A percentile compares a stretch with the other conserved stretches of the same genome.
These are phyloP conservation scores for Colletotrichum filicis DNA, from an alignment of 2,329 filamentous ascomycete species.

Conservation along the genomic window DNA sequence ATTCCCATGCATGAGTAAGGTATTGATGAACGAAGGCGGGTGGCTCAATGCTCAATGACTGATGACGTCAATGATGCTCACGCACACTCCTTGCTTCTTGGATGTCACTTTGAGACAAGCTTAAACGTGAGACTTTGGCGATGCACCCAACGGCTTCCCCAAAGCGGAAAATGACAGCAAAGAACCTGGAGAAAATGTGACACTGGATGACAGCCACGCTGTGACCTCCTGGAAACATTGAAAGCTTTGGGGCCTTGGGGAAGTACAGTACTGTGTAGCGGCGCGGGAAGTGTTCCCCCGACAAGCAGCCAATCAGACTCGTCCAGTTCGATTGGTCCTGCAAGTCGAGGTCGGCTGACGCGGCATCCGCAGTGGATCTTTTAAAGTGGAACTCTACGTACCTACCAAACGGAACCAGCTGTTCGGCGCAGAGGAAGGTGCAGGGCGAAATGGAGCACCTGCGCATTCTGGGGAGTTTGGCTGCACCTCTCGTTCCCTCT, in stretches of 20 bases:
- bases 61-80: neutral
- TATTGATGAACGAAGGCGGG: too few relatives aligned
- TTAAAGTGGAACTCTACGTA: neutral
- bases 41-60: neutral
- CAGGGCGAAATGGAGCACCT: slow-evolving; percentile 8
- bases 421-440: slow-evolving; percentile 2
- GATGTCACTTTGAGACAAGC: slow-evolving; percentile 9
- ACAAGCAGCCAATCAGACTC: slow-evolving; percentile 5
- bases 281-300: neutral
- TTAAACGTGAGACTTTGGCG: slow-evolving; percentile 9
- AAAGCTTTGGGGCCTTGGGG: neutral
- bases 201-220: slow-evolving; percentile 28
- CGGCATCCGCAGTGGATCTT: slow-evolving; percentile 12
- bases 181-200: neutral
- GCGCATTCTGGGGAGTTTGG: neutral
- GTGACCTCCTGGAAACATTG: neutral
- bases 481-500: neutral
- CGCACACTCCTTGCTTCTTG: neutral
- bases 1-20: too few relatives aligned
- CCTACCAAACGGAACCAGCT: neutral
- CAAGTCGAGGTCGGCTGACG: slow-evolving; percentile 22
- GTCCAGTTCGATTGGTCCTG: neutral
- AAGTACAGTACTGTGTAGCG: neutral
- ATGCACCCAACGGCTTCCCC: neutral
- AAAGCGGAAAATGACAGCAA: neutral